Conservation (phyloP, 805 yeast species). For the Tetrapisispora fleetii region DNA sequence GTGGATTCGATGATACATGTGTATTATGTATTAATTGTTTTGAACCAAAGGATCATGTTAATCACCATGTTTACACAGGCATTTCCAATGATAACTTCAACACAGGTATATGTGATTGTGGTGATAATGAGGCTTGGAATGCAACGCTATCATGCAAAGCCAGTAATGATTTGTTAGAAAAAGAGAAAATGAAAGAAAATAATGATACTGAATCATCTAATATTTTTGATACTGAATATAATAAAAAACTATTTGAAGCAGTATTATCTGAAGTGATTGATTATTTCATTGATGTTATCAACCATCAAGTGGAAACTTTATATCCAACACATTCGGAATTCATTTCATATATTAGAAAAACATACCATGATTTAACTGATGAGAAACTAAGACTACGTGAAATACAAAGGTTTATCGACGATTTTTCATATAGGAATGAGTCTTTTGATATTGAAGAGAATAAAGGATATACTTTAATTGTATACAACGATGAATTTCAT, state of each 20-base stretch:
- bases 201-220: conserved; percentile 26
- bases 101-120: conserved; percentile 66
- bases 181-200: background rate
- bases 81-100: conserved; percentile 39
- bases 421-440: conserved; percentile 7
- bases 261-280: conserved; percentile 30
- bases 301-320: conserved; percentile 28
- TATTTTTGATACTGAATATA: conserved; percentile 18
- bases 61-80: conserved; percentile 51
- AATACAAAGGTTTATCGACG: conserved; percentile 8
- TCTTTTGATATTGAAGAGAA: conserved; percentile 5
- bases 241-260: conserved; percentile 14
- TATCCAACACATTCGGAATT: conserved; percentile 25
- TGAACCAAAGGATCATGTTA: conserved; percentile 55
- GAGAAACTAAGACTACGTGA: conserved; percentile 13
- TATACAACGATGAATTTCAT: conserved; percentile 79
- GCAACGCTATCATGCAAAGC: conserved; percentile 41
- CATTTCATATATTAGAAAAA: conserved; percentile 21
- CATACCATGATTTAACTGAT: conserved; percentile 17
- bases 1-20: conserved; percentile 72
- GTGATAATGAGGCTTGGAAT: conserved; percentile 59
- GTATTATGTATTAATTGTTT: conserved; percentile 68
- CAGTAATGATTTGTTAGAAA: conserved; percentile 10
- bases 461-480: conserved; percentile 38
- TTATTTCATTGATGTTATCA: conserved; percentile 34